Percentiles rank a stretch among this genome's conserved stretches.
phyloP scores from a whole-genome alignment of 2,329 filamentous ascomycete genomes.

The Aspergillus sp. region DNA sequence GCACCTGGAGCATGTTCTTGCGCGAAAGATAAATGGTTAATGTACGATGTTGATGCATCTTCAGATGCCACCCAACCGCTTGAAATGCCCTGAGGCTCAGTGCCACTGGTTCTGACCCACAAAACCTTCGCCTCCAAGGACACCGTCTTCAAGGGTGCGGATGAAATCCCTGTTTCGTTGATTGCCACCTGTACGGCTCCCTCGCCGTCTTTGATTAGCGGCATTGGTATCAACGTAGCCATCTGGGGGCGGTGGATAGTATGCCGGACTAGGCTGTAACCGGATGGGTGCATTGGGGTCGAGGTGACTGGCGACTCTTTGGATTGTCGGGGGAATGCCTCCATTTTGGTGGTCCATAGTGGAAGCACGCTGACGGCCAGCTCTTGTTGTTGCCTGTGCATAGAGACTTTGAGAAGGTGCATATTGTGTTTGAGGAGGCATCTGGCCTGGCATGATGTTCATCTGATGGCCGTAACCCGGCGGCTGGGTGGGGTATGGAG shows the following conservation, averaged over 20 bases:
- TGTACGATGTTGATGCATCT: conserved; percentile 9
- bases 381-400: conserved; percentile 69
- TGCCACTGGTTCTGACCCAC: conserved; percentile 73
- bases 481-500: conserved; percentile 72
- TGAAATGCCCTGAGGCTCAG: conserved; percentile 28
- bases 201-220: conserved; percentile 65
- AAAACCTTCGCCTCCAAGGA: conserved; percentile 79
- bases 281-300: conserved; percentile 93
- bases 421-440: conserved; percentile 62
- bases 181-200: conserved; percentile 60
- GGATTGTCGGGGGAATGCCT: conserved; percentile 84
- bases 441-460: conserved; percentile 63
- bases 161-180: conserved; percentile 78
- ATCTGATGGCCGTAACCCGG: conserved; percentile 68
- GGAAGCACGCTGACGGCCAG: conserved; percentile 80
- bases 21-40: conserved; percentile 10
- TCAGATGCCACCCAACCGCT: conserved; percentile 3
- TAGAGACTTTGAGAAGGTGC: conserved; percentile 68
- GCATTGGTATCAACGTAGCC: conserved; percentile 65
- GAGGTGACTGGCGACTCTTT: conserved; percentile 90
- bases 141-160: conserved; percentile 87
- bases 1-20: conserved; percentile 11
- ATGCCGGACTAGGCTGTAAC: conserved; percentile 90
- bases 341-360: conserved; percentile 81
- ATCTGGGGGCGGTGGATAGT: conserved; percentile 90